Evolutionary conservation across 2,329 filamentous ascomycete species (phyloP), one percentile per base, ranked within the genome.

Genomic region (Drechslerella coelobrocha): DNA sequence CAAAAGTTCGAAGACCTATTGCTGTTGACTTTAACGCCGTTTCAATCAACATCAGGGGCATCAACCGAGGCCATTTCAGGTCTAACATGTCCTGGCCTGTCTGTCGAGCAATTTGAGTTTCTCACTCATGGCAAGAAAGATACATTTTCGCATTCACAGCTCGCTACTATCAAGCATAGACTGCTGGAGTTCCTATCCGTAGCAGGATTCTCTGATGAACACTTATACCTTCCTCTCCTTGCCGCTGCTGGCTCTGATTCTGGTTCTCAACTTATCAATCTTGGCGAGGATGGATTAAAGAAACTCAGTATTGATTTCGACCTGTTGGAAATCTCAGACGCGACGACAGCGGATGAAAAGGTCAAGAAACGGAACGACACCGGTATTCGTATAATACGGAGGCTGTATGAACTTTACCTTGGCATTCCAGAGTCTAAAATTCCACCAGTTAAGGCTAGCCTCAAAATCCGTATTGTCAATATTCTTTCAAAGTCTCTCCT

Each of bases 231-330:
- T 10, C 89, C 93, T 0, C 89, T 91, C 0, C 80, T 97, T 0
- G 92, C 90, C 77, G 92, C 92, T 3, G 88, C 91, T 24, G 88
- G 59, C 2, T 71, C 91, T 0, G 92, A 92, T 78, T 81, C 87
- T 0, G 94, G 97, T 73, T 91, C 88, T 34, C 85, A 89, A 7
- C 87, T 97, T 37, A 87, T 90, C 9, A 86, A 89, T n/a, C 81
- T 91, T n/a, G 93, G 90, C 0, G 91, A 97, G 62, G 92, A 96
- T 75, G 85, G 95, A 52, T 79, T 97, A 73, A 99, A 97, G 79
- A 71, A 57, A 39, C 53, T 71, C 6, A 63, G 12, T 17, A 34
- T 71, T 10, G 59, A 71, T 43, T 54, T 71, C 19, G 66, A 71
- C 23, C 34, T 53, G 34, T 21, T 71, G 10, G 66, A 63, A 55